Evolutionary conservation across 306 rosid genomes (phyloP).

Genomic region (Castanea crenata): DNA sequence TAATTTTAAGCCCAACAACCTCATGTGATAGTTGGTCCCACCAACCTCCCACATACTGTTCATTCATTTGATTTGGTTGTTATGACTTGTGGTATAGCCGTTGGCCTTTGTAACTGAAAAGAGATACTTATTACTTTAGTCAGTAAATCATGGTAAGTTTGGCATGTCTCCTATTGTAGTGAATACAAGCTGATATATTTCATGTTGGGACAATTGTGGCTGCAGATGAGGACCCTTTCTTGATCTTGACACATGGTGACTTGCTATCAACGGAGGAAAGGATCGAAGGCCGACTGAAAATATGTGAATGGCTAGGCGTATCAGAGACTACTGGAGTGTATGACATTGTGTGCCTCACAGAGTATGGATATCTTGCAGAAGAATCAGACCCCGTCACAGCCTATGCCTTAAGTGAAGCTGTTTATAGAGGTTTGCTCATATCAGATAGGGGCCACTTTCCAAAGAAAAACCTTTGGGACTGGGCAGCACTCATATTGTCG

Average conservation of each 20-base stretch:
- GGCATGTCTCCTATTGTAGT: neutral
- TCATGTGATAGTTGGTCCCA: too few species aligned
- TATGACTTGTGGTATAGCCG: too few species aligned
- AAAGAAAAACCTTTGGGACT: slow-evolving; percentile 25
- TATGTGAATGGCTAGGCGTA: slow-evolving; percentile 31
- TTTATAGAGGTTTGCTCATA: slow-evolving; percentile 37
- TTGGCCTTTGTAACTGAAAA: too few species aligned
- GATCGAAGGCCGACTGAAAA: slow-evolving; percentile 36
- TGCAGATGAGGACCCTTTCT: slow-evolving; percentile 39
- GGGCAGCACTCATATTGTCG: slow-evolving; percentile 22
- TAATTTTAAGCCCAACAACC: too few species aligned
- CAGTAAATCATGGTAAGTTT: neutral
- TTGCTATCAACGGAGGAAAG: slow-evolving; percentile 45
- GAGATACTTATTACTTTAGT: neutral
- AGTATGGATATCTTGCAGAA: slow-evolving; percentile 39
- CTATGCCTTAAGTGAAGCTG: slow-evolving; percentile 38
- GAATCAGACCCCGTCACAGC: slow-evolving; percentile 47
- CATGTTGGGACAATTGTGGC: neutral
- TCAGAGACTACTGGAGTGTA: slow-evolving; percentile 45
- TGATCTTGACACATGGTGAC: slow-evolving; percentile 51
- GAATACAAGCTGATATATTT: neutral
- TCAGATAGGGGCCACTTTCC: slow-evolving; percentile 39
- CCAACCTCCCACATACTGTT: too few species aligned
- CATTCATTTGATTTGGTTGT: too few species aligned
- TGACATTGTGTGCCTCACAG: slow-evolving; percentile 40